Conservation (phyloP, 192 early-diverging fungal genomes). For the Phlyctochytrium bullatum region DNA sequence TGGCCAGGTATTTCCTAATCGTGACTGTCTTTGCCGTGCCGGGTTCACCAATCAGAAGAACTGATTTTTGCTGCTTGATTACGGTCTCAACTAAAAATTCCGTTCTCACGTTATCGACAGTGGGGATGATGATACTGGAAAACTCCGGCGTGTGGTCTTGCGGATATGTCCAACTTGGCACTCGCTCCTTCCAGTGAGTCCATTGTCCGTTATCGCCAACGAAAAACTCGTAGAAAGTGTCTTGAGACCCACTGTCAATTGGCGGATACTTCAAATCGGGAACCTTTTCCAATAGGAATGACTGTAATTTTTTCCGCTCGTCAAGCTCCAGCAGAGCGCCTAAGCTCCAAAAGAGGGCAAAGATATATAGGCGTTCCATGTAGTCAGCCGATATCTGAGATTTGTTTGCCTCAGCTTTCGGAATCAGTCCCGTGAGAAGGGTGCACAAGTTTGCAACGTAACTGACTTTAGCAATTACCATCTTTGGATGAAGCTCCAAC, state of each 20-base stretch:
- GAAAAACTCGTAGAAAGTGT: conserved; percentile 64
- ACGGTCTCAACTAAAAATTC: conserved; percentile 63
- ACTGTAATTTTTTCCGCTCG: conserved; percentile 62
- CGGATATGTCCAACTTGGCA: conserved; percentile 55
- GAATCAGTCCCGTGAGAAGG: conserved; percentile 56
- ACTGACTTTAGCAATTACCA: conserved; percentile 47
- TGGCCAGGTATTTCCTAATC: conserved; percentile 55
- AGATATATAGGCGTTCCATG: conserved; percentile 55
- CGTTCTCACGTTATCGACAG: conserved; percentile 60
- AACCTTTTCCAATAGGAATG: conserved; percentile 47
- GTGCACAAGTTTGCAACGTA: conserved; percentile 54
- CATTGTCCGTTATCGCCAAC: conserved; percentile 59
- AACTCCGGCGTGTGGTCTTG: conserved; percentile 58
- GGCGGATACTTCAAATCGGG: conserved; percentile 57
- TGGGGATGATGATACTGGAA: conserved; percentile 64
- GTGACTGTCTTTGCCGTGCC: conserved; percentile 67
- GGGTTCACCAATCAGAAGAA: conserved; percentile 63
- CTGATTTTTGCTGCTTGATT: conserved; percentile 52
- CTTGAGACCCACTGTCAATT: conserved; percentile 46
- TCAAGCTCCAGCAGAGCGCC: conserved; percentile 62
- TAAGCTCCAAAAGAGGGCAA: conserved; percentile 57
- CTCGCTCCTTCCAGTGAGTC: conserved; percentile 59
- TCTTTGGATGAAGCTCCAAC: conserved; percentile 58
- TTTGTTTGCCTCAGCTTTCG: conserved; percentile 58
- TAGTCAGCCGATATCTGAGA: conserved; percentile 46